Base-by-base conservation (phyloP, 1,139 yeast species). In the Pichia sp. region DNA sequence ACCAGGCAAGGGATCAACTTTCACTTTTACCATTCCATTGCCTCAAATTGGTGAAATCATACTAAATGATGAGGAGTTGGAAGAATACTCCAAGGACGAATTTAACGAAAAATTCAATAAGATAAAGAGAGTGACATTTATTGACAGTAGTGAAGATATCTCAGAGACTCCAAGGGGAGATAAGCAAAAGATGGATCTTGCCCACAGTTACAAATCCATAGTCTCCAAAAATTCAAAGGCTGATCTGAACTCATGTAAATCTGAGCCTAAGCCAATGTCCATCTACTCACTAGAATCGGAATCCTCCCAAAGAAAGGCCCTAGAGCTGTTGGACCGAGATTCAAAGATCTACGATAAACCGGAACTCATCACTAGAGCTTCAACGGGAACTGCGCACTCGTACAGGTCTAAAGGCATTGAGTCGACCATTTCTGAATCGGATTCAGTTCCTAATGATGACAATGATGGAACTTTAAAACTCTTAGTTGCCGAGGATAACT, bases 401-500 rank as follows among this genome's bases (percentile, higher is more conserved):
- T 47, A 45, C 30, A 38, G 44, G 35, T 32, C 34, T 11, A 28
- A 27, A 15, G 30, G 36, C 27, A 44, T 47, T 18, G 33, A 50
- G 12, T 41, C 52, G 2, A 31, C 52, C 2, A 27, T 32, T 3
- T 23, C 35, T 12, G 39, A 38, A 18, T 27, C 26, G 17, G 16
- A 37, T 3, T 6, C 29, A 10, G 20, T 20, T 11, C 27, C 18
- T 12, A 16, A 21, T 11, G 35, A 33, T 29, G 30, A 29, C 8
- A 35, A 34, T 14, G 17, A 22, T 21, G 14, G 25, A 13, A 22
- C 25, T 12, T 22, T 44, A 9, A 40, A 47, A 29, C 40, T 91
- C 16, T 66, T 91, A 40, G 88, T 91, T n/a, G 97, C 96, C 0
- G 98, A 91, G 53, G 98, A 91, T 55, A 91, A 91, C 50, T 64